Percentiles rank a stretch among this genome's conserved stretches.
Conservation (phyloP, 2,329 filamentous ascomycete species). For the Penicillium sp. region DNA sequence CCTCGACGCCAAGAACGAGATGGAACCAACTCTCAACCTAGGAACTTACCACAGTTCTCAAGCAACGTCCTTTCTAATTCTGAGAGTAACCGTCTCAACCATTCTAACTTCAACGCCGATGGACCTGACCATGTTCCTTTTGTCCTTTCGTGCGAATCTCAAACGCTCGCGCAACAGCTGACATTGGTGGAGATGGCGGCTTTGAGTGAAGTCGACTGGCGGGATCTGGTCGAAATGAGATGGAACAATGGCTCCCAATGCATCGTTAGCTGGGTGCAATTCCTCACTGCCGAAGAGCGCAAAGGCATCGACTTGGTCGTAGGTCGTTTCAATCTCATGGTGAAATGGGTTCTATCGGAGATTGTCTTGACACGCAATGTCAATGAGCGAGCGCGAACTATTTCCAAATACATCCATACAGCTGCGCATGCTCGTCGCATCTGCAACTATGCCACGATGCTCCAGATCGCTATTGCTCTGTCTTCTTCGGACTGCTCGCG, state of each 20-base stretch:
- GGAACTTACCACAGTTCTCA: conserved; percentile 28
- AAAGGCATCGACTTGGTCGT: conserved; percentile 60
- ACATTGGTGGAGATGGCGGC: conserved; percentile 62
- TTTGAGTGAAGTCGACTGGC: conserved; percentile 61
- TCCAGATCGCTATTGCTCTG: conserved; percentile 59
- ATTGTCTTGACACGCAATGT: conserved; percentile 54
- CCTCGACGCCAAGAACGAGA: conserved; percentile 26
- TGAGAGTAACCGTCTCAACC: conserved; percentile 22
- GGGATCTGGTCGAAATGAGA: conserved; percentile 58
- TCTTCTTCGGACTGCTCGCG: conserved; percentile 55
- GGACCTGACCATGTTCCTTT: conserved; percentile 53
- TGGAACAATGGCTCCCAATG: conserved; percentile 53
- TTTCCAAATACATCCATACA: conserved; percentile 60
- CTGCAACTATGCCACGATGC: conserved; percentile 61
- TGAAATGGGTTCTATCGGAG: conserved; percentile 61
- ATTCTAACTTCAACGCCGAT: conserved; percentile 8
- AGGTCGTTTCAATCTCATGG: conserved; percentile 60
- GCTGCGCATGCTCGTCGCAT: conserved; percentile 53
- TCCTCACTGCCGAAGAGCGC: conserved; percentile 50
- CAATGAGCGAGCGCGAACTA: conserved; percentile 54
- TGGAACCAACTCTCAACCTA: conserved; percentile 13
- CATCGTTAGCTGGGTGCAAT: conserved; percentile 57
- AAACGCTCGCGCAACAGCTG: conserved; percentile 57
- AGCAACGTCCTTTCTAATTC: conserved; percentile 33
- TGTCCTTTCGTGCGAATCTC: conserved; percentile 57